phyloP scores from a whole-genome alignment of 768 basidiomycete species.

The Candolleomyces aberdarensis region DNA sequence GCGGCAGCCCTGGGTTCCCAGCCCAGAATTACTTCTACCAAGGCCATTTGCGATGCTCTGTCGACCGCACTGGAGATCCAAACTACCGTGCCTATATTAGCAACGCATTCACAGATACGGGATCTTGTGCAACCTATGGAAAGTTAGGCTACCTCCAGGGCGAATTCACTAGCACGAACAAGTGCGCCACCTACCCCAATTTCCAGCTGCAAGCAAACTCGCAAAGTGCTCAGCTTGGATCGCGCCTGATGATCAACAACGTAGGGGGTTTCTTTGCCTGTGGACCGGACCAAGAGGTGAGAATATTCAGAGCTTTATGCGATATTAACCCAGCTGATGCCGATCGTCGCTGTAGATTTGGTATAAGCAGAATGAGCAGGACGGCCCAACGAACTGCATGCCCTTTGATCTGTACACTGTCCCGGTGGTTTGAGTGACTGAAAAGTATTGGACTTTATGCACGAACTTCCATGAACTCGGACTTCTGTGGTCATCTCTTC shows the following conservation, averaged over 20 bases:
- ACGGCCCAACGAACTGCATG: constrained; percentile 4
- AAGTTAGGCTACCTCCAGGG: constrained; percentile 18
- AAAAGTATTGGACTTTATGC: not conserved
- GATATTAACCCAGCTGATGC: not conserved
- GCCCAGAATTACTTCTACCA: constrained; percentile 25
- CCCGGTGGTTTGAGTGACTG: constrained; percentile 5
- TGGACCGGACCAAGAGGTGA: constrained; percentile 17
- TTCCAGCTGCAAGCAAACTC: constrained; percentile 21
- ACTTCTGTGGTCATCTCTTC: not conserved
- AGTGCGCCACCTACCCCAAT: constrained; percentile 18
- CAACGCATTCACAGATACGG: constrained; percentile 9
- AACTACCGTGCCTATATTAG: constrained; percentile 13
- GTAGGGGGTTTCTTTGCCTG: constrained; percentile 27
- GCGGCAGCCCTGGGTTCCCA: not conserved
- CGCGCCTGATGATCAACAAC: constrained; percentile 19
- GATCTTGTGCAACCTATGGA: constrained; percentile 20
- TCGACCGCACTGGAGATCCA: constrained; percentile 5
- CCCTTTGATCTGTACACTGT: constrained; percentile 10
- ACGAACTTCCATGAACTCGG: not conserved
- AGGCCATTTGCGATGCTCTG: constrained; percentile 12
- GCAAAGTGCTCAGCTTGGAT: constrained; percentile 23
- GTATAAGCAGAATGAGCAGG: constrained; percentile 4
- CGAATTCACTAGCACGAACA: constrained; percentile 13
- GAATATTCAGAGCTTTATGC: constrained; percentile 4
- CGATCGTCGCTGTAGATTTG: constrained; percentile 3